phyloP scores from a whole-genome alignment of 2,329 filamentous ascomycete species.

The Botryotinia calthae region DNA sequence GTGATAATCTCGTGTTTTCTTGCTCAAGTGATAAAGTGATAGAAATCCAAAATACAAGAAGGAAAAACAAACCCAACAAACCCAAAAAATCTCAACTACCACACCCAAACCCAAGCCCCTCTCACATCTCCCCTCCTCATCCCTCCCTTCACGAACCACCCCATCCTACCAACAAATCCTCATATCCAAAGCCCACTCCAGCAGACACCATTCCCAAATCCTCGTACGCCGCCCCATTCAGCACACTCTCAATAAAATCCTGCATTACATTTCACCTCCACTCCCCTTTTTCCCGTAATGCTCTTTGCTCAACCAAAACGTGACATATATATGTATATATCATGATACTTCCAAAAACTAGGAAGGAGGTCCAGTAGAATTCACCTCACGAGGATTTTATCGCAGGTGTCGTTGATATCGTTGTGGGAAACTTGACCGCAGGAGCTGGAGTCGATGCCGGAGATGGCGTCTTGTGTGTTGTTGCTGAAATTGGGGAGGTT shows the following conservation, averaged over 20 bases:
- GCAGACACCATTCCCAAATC: not conserved
- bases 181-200: not conserved
- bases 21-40: accelerated
- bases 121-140: too few relatives aligned
- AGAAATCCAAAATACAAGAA: not conserved
- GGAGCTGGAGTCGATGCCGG: not conserved
- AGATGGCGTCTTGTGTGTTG: not conserved
- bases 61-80: not conserved
- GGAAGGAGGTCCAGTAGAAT: too few relatives aligned
- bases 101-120: not conserved
- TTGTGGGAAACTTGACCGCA: not conserved
- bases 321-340: not conserved
- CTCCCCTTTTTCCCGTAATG: too few relatives aligned
- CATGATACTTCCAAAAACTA: too few relatives aligned
- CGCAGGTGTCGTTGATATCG: not conserved
- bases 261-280: accelerated
- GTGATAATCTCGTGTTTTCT: not conserved
- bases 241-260: accelerated
- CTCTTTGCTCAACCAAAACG: not conserved
- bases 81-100: not conserved
- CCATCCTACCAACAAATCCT: not conserved
- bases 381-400: not conserved
- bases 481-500: not conserved
- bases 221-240: not conserved
- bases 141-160: too few relatives aligned